Percentiles rank a stretch among this genome's conserved stretches.
Conservation (phyloP, 805 yeast species). For the Lipomyces sp. region DNA sequence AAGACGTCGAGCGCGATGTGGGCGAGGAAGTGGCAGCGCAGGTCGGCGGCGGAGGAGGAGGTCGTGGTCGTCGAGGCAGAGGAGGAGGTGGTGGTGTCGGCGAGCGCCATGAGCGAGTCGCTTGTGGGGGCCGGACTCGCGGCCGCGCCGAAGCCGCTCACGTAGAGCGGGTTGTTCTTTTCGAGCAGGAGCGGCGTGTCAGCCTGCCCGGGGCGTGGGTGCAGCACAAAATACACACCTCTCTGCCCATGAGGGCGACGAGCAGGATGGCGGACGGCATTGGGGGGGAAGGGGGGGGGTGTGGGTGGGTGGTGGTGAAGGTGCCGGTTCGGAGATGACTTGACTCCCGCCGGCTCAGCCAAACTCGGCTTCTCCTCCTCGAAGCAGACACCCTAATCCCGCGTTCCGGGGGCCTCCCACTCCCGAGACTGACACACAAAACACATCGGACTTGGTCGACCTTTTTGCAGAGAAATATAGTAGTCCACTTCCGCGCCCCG, state of each 20-base stretch:
- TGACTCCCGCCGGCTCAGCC: too few relatives aligned
- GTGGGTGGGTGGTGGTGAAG: too few relatives aligned
- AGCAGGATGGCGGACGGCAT: constrained; percentile 23
- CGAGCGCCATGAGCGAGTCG: not conserved
- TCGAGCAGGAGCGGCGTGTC: not conserved
- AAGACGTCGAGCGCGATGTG: constrained; percentile 74
- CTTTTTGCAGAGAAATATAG: too few relatives aligned
- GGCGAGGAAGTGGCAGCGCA: constrained; percentile 64
- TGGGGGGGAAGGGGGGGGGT: not conserved
- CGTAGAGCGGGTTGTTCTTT: constrained; percentile 26
- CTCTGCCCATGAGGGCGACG: constrained; percentile 29
- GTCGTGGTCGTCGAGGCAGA: not conserved
- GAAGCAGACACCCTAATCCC: not conserved
- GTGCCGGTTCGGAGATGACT: too few relatives aligned
- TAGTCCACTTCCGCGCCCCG: too few relatives aligned
- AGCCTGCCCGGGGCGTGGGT: not conserved
- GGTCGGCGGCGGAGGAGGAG: constrained; percentile 3
- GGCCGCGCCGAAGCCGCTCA: constrained; percentile 11
- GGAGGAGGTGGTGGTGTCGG: not conserved
- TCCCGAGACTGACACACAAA: not conserved
- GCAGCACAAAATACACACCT: constrained; percentile 8
- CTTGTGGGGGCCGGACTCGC: not conserved
- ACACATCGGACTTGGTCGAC: too few relatives aligned
- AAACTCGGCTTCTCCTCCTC: too few relatives aligned
- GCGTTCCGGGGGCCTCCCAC: not conserved